Percentiles rank a stretch among this genome's conserved stretches.
These are phyloP conservation scores for Xylariaceae sp. DNA, from an alignment of 2,329 filamentous ascomycete genomes.

Conservation along the genomic window DNA sequence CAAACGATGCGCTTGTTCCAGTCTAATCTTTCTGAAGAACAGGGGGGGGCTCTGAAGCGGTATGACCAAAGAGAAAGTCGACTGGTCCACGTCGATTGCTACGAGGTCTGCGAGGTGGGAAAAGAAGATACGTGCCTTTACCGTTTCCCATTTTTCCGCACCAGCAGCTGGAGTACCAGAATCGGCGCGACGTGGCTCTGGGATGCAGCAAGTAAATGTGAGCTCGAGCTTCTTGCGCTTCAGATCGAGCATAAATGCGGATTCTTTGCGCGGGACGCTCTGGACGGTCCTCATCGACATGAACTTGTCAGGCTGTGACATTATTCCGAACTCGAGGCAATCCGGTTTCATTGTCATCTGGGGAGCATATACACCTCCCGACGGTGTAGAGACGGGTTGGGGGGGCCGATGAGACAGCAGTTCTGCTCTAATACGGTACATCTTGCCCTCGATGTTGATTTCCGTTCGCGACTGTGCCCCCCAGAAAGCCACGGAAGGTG, in stretches of 20 bases:
- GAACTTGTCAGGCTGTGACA: conserved; percentile 43
- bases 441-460: conserved; percentile 12
- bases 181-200: conserved; percentile 21
- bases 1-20: conserved; percentile 31
- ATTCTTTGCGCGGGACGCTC: conserved; percentile 13
- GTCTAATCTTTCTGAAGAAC: conserved; percentile 38
- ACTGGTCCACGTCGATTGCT: conserved; percentile 30
- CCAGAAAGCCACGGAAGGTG: conserved; percentile 19
- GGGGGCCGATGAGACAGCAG: conserved; percentile 7
- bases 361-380: conserved; percentile 13
- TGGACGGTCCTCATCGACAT: conserved; percentile 49
- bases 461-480: conserved; percentile 3
- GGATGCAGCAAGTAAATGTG: conserved; percentile 31
- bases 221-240: conserved; percentile 35
- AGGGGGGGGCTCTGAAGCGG: conserved; percentile 43
- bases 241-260: conserved; percentile 38
- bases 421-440: conserved; percentile 4
- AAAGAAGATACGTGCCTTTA: conserved; percentile 42
- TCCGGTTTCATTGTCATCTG: conserved; percentile 14
- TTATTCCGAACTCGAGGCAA: conserved; percentile 23
- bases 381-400: conserved; percentile 2
- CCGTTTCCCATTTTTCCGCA: conserved; percentile 22
- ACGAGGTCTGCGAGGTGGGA: conserved; percentile 41
- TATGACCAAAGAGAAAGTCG: conserved; percentile 35
- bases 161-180: conserved; percentile 14